Conservation (phyloP, 2,329 filamentous ascomycete species). For the Penicillium sclerotigenum region DNA sequence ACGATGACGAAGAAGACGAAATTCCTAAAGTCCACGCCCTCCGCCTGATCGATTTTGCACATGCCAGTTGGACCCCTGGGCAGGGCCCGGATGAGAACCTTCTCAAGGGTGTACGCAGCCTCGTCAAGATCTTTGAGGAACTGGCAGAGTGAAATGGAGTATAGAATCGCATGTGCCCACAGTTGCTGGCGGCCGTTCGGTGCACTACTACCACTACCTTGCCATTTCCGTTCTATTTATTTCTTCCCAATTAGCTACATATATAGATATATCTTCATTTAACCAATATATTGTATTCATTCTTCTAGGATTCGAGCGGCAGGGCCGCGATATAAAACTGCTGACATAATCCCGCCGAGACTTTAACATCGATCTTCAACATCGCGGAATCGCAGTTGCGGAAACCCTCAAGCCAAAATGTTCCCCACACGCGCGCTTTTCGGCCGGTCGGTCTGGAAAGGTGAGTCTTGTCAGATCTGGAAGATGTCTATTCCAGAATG, state of each 20-base stretch:
- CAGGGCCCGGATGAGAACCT: conserved; percentile 82
- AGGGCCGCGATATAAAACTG: neutral
- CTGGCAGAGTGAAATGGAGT: conserved; percentile 42
- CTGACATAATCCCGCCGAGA: conserved; percentile 13
- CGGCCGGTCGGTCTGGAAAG: conserved; percentile 85
- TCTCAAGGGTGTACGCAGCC: conserved; percentile 68
- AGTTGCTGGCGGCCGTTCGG: conserved; percentile 29
- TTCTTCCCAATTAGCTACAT: neutral
- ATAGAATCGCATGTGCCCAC: conserved; percentile 6
- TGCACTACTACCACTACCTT: neutral
- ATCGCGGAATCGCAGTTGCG: conserved; percentile 13
- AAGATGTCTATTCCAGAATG: neutral
- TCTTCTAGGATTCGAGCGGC: neutral
- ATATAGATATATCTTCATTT: neutral
- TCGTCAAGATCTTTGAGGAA: conserved; percentile 68
- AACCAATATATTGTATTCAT: neutral
- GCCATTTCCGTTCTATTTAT: neutral
- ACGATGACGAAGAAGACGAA: conserved; percentile 55
- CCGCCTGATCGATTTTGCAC: conserved; percentile 95
- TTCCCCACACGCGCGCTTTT: conserved; percentile 65
- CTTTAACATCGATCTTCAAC: conserved; percentile 18
- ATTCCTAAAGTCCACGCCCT: conserved; percentile 69
- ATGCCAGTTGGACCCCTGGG: conserved; percentile 79
- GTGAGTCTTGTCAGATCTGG: conserved; percentile 44
- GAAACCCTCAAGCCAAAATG: conserved; percentile 50